A percentile compares a stretch with the other conserved stretches of the same genome.
Conservation (phyloP, 352 stramenopile genomes). For the Thalassiosira sp. region DNA sequence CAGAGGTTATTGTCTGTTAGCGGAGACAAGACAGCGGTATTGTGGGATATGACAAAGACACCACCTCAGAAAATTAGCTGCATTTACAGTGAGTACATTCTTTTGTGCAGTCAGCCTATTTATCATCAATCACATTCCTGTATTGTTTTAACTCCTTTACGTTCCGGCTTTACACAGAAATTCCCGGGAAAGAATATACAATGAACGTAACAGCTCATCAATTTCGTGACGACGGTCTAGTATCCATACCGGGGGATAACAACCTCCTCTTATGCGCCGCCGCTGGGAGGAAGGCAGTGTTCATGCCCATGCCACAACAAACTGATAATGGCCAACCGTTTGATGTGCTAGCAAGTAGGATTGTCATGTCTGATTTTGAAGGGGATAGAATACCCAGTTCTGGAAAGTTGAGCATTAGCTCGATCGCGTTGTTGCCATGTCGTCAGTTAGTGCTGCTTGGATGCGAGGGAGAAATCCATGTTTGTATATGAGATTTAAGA, state of each 20-base stretch:
- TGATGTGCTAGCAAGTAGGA: constrained; percentile 29
- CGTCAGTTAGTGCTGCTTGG: constrained; percentile 40
- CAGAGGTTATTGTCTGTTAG: constrained; percentile 31
- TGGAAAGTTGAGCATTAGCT: constrained; percentile 34
- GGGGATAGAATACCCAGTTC: constrained; percentile 36
- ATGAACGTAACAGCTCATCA: constrained; percentile 39
- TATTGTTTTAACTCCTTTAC: neutral
- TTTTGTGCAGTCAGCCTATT: neutral
- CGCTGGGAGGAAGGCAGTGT: constrained; percentile 38
- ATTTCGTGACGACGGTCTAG: constrained; percentile 33
- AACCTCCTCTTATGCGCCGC: constrained; percentile 32
- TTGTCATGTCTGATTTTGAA: constrained; percentile 44
- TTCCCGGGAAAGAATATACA: constrained; percentile 37
- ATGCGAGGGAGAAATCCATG: constrained; percentile 39
- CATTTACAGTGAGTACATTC: constrained; percentile 39
- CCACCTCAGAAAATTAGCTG: constrained; percentile 37
- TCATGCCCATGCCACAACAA: constrained; percentile 32
- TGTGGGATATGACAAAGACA: constrained; percentile 37
- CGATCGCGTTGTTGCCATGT: constrained; percentile 32
- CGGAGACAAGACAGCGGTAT: constrained; percentile 40
- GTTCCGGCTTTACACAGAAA: no score
- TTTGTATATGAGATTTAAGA: constrained; percentile 19
- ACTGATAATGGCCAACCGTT: neutral
- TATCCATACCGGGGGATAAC: constrained; percentile 30
- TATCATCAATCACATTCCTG: neutral